Base-by-base conservation (phyloP, 108 stramenopile species). In the Pseudonitzschia multiseries region DNA sequence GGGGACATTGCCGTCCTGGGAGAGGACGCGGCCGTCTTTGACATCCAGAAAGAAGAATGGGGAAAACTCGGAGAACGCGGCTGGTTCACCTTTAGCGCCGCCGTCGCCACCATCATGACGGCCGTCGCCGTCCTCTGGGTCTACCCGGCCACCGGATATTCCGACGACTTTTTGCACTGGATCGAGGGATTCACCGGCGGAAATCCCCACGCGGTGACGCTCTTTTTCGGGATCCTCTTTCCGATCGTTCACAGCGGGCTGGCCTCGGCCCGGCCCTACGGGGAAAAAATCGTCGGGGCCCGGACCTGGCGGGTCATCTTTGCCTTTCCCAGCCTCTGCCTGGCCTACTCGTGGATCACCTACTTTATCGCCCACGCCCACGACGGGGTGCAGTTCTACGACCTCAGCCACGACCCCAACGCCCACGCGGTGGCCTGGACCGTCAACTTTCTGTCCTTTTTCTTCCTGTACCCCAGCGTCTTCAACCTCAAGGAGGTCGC, bases 401-500 rank as follows among this genome's bases (percentile, higher is more conserved):
- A 97, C 80, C 27, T 97, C 20, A 79, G 82, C 21, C 73, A 76
- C 12, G 72, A 84, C 51, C 75, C 80, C 4, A 72, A 70, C 64
- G 80, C 89, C 12, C 92, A 90, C 78, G 52, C 83, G 2, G 31
- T 87, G 28, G 76, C 83, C 12, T 93, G 89, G 88, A 57, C 85
- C 8, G 71, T 73, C 66, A 90, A 93, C 64, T 95, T 98, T 74
- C 31, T 88, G 9, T 87, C 85, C 44, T 98, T 98, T 69, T 68
- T 97, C 29, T 96, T 98, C 78, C 73, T 98, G 57, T 97, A 98
- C 87, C 98, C 98, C 4, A 86, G 87, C 26, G 90, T 92, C 24
- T 98, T 97, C 82, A 98, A 98, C 77, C 77, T 98, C 32, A 88
- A 92, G 68, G 98, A 98, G 76, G 92, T 98, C 31, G 94, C 94